phyloP scores from a whole-genome alignment of 2,329 filamentous ascomycete genomes.

The Cyanodermella asteris region DNA sequence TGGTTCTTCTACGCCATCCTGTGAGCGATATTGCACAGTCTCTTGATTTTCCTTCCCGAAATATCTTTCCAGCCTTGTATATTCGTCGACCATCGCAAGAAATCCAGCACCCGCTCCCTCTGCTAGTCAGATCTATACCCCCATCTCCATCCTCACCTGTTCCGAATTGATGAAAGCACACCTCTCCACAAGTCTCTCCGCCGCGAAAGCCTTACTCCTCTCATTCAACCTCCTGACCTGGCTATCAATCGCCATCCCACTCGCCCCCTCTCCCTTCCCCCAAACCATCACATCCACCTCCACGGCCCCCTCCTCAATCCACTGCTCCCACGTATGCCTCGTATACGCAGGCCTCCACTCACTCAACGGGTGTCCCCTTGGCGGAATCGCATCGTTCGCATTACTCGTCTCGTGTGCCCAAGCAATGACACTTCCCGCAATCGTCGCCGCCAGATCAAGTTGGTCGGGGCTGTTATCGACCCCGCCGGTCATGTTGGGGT shows the following conservation, averaged over 20 bases:
- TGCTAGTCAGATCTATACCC: too few relatives aligned
- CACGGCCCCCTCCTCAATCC: slow-evolving; percentile 1
- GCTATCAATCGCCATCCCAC: not conserved
- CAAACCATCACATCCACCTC: too few relatives aligned
- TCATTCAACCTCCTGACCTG: not conserved
- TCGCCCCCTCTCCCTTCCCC: slow-evolving; percentile 1
- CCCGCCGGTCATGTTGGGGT: slow-evolving; percentile 10
- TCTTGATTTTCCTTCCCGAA: too few relatives aligned
- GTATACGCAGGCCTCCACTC: slow-evolving; percentile 4
- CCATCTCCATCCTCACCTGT: slow-evolving; percentile 2
- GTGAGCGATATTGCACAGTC: too few relatives aligned
- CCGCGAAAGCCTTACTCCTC: slow-evolving; percentile 5
- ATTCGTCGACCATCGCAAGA: too few relatives aligned
- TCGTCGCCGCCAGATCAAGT: slow-evolving; percentile 5
- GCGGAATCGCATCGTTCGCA: slow-evolving; percentile 2
- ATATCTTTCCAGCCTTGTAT: too few relatives aligned
- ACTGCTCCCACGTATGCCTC: not conserved
- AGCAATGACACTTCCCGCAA: slow-evolving; percentile 3
- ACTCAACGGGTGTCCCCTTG: slow-evolving; percentile 1
- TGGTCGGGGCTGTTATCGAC: slow-evolving; percentile 9
- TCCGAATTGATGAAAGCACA: slow-evolving; percentile 10
- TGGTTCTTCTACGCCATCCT: too few relatives aligned
- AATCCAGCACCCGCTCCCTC: too few relatives aligned
- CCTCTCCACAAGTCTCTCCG: slow-evolving; percentile 10
- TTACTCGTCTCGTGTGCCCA: slow-evolving; percentile 4